A percentile compares a stretch with the other conserved stretches of the same genome.
Evolutionary conservation across 805 yeast species (phyloP).

Genomic region (Pachysolen tannophilus): DNA sequence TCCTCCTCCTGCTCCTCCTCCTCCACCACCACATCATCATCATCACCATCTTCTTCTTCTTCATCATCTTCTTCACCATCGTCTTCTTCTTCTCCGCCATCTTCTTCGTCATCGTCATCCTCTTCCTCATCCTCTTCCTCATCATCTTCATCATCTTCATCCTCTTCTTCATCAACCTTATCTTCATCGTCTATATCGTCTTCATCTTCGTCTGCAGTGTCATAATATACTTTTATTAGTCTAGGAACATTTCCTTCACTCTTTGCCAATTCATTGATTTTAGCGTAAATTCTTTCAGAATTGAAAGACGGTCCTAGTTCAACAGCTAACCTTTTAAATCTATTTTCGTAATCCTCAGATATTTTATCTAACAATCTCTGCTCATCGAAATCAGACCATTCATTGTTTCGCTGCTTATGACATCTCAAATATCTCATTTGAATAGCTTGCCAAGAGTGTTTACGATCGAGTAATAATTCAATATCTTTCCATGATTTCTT

Average conservation of each 20-base stretch:
- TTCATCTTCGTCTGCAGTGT: too few species aligned
- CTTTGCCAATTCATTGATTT: conserved; percentile 19
- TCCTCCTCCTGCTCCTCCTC: too few species aligned
- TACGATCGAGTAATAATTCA: conserved; percentile 20
- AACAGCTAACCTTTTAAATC: conserved; percentile 30
- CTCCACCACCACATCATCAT: not conserved
- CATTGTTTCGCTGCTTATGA: conserved; percentile 26
- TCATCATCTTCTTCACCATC: not conserved
- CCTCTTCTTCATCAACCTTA: conserved; percentile 5
- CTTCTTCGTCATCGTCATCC: not conserved
- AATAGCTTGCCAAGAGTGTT: conserved; percentile 37
- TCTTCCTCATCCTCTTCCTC: not conserved
- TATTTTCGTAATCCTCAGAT: conserved; percentile 29
- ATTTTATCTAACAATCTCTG: conserved; percentile 21
- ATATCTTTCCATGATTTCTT: conserved; percentile 31
- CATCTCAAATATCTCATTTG: conserved; percentile 38
- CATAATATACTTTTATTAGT: too few species aligned
- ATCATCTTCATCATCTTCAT: conserved; percentile 4
- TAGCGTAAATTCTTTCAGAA: conserved; percentile 21
- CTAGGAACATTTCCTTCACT: too few species aligned
- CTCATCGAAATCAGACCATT: conserved; percentile 28
- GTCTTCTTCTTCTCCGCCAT: conserved; percentile 6
- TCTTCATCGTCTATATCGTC: not conserved
- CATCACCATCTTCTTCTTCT: conserved; percentile 1
- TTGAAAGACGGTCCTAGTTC: conserved; percentile 23